Base-by-base conservation (phyloP, 306 rosid genomes). In the Glycine soja region DNA sequence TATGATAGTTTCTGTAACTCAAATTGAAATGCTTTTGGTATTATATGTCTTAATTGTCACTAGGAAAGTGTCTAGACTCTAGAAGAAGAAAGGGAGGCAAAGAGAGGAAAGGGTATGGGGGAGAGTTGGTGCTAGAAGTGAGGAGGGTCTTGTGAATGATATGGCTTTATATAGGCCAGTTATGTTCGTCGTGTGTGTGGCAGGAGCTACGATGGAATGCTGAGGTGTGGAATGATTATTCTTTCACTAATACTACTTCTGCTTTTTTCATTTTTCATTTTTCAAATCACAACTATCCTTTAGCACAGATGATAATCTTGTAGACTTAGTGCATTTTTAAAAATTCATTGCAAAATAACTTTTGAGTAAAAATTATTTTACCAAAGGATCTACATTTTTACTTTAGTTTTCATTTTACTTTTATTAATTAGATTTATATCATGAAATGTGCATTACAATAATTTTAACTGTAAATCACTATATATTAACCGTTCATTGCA, bases 141-240 rank as follows among this genome's bases (percentile, higher is more conserved):
- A 4, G 43, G 43, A 38, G 43, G 7, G 43, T 38, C 4, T 34
- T 38, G 43, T 38, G 74, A 45, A n/a, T 51, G 75, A 11, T 24
- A 43, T 18, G 82, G 79, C 11, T 54, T 83, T 77, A 77, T 83
- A 83, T 83, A 77, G 70, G 61, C 0, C 8, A 48, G n/a, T 52
- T 52, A 70, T 12, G 42, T 13, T n/a, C 34, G 10, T 8, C 43
- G 51, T 59, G 82, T 76, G 78, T 70, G 40, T 48, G 77, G 64
- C 45, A 10, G 47, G 34, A 7, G 24, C 3, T 3, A 4, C 7
- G 47, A 46, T 48, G 40, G 40, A 64, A 68, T 48, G 18, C 32
- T 78, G 64, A 63, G 65, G 76, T 53, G 16, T 15, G 12, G 38
- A 11, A 63, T 47, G 10, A 16, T 42, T 32, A 11, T 40, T 8